Evolutionary conservation across 306 rosid species (phyloP).

Genomic region (Begonia peltatifolia): DNA sequence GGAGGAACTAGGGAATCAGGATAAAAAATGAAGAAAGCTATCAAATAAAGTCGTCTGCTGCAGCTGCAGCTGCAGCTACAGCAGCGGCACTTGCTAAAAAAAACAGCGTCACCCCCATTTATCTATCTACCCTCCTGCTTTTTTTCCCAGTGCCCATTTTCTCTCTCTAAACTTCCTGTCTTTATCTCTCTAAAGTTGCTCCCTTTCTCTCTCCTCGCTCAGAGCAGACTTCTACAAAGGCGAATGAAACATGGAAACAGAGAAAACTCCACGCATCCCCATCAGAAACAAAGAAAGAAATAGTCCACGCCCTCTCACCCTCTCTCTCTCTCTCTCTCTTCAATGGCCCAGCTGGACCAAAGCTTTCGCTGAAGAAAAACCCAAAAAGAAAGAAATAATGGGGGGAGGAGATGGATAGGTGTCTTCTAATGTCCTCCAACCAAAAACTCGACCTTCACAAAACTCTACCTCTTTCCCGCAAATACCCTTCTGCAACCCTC

Average conservation of each 20-base stretch:
- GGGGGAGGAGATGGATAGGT: constrained; percentile 26
- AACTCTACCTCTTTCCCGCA: constrained; percentile 12
- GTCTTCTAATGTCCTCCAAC: constrained; percentile 96
- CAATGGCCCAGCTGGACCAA: constrained; percentile 99
- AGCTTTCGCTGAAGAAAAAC: constrained; percentile 43
- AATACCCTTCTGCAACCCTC: constrained; percentile 96
- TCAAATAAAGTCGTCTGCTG: too few species aligned
- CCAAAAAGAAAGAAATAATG: constrained; percentile 5
- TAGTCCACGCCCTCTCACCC: background rate
- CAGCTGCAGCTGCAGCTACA: too few species aligned
- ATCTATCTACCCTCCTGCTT: too few species aligned
- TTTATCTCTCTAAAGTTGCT: too few species aligned
- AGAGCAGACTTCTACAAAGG: too few species aligned
- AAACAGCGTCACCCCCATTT: too few species aligned
- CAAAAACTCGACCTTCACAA: constrained; percentile 37
- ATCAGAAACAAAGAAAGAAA: background rate
- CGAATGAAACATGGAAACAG: constrained; percentile 12
- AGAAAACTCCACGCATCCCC: constrained; percentile 52
- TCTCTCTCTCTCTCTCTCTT: constrained; percentile 23
- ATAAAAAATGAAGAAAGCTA: too few species aligned
- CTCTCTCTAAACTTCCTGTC: too few species aligned
- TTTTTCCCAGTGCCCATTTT: too few species aligned
- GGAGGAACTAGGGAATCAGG: too few species aligned
- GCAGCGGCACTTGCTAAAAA: too few species aligned
- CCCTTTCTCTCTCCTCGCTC: too few species aligned